Conservation (phyloP, 257 asterid species). For the Capsicum baccatum region DNA sequence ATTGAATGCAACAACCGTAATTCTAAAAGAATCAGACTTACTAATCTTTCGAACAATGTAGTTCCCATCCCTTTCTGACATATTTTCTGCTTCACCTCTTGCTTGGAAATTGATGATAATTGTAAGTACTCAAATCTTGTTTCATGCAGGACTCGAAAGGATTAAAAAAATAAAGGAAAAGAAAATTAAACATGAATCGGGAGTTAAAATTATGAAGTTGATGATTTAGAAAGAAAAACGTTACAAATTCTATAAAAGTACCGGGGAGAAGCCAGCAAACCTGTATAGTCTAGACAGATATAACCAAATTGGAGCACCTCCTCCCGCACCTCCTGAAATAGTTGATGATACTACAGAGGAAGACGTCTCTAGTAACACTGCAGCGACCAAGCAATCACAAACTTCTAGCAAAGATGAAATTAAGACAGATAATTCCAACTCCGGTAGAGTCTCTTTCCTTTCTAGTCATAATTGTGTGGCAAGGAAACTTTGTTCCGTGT, state of each 20-base stretch:
- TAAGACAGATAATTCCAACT: slow-evolving; percentile 1
- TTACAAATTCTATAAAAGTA: slow-evolving; percentile 35
- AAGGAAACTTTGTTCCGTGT: neutral
- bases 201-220: slow-evolving; percentile 38
- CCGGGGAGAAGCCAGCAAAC: slow-evolving; percentile 38
- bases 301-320: neutral
- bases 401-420: slow-evolving; percentile 16
- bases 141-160: slow-evolving; percentile 38
- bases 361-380: neutral
- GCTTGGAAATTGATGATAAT: neutral
- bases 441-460: slow-evolving; percentile 17
- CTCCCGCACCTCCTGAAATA: neutral
- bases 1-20: neutral
- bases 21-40: neutral
- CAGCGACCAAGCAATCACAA: neutral
- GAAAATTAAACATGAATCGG: slow-evolving; percentile 37
- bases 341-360: neutral
- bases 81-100: neutral
- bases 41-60: neutral
- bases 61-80: neutral
- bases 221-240: slow-evolving; percentile 32
- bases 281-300: neutral
- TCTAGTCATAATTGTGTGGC: neutral
- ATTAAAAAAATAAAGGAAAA: slow-evolving; percentile 38
- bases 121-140: too few relatives aligned